These are phyloP conservation scores for Zygosaccharomyces pseudorouxii DNA, from an alignment of 805 yeast genomes.

Conservation along the genomic window DNA sequence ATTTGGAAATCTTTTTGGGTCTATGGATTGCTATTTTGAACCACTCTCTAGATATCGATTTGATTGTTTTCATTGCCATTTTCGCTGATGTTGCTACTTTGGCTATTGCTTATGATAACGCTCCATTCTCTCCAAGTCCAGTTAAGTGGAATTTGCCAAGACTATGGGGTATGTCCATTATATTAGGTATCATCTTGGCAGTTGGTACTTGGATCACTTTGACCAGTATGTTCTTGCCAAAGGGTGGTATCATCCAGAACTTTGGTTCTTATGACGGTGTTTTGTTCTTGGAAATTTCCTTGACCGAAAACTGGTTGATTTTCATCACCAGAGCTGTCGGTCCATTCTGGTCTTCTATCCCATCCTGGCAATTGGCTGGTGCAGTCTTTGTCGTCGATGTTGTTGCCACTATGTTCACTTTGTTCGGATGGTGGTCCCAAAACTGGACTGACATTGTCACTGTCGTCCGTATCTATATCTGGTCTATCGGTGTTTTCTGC, in stretches of 20 bases:
- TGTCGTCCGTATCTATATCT: slow-evolving; percentile 89
- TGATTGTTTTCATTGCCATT: slow-evolving; percentile 93
- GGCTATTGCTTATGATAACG: slow-evolving; percentile 96
- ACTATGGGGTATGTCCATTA: slow-evolving; percentile 93
- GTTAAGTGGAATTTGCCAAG: slow-evolving; percentile 97
- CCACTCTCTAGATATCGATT: slow-evolving; percentile 79
- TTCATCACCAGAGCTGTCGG: slow-evolving; percentile 96
- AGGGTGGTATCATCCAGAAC: slow-evolving; percentile 94
- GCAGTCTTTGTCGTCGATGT: slow-evolving; percentile 88
- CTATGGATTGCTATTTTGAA: slow-evolving; percentile 94
- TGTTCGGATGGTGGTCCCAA: slow-evolving; percentile 97
- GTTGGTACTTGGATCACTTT: slow-evolving; percentile 91
- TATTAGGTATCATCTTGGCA: slow-evolving; percentile 83
- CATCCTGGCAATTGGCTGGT: slow-evolving; percentile 96
- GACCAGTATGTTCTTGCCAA: slow-evolving; percentile 86
- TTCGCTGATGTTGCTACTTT: slow-evolving; percentile 96
- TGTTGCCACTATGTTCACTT: slow-evolving; percentile 85
- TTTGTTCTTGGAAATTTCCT: slow-evolving; percentile 86
- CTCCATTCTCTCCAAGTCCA: slow-evolving; percentile 89
- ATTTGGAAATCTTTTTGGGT: slow-evolving; percentile 91
- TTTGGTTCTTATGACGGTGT: slow-evolving; percentile 93
- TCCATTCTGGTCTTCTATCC: slow-evolving; percentile 95
- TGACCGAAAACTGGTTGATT: slow-evolving; percentile 96
- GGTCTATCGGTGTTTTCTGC: slow-evolving; percentile 97
- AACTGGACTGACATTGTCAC: slow-evolving; percentile 96